Conservation (phyloP, 441 rosid genomes). For the Pelargonium myrrhifolium region DNA sequence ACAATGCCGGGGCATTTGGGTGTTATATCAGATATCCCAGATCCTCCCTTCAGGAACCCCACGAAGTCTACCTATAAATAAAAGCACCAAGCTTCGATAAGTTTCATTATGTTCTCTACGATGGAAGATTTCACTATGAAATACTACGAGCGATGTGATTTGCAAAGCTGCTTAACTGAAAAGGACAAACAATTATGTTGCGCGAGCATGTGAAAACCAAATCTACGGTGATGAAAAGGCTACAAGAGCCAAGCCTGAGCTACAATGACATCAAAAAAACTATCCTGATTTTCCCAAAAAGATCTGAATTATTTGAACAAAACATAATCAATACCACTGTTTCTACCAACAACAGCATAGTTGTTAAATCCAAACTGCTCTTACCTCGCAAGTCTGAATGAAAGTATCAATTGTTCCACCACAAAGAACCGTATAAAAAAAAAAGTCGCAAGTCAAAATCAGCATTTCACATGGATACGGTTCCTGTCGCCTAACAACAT, state of each 20-base stretch:
- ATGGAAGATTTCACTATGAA: not conserved
- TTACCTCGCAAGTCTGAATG: not conserved
- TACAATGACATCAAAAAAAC: no score
- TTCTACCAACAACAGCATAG: no score
- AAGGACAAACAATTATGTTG: not conserved
- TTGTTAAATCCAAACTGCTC: not conserved
- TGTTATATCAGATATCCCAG: conserved; percentile 21
- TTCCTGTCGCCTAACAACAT: not conserved
- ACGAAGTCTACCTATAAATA: conserved; percentile 43
- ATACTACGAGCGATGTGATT: not conserved
- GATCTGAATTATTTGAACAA: no score
- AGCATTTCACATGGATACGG: not conserved
- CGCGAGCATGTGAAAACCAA: not conserved
- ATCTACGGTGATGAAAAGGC: not conserved
- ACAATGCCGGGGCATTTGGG: conserved; percentile 38
- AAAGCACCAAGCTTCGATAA: not conserved
- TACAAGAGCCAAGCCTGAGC: no score
- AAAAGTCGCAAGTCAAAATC: not conserved
- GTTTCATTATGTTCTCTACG: not conserved
- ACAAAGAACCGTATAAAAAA: no score
- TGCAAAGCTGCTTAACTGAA: not conserved
- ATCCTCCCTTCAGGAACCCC: conserved; percentile 39
- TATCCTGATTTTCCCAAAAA: no score
- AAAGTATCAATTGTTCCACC: no score
- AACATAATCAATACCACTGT: no score